These are phyloP conservation scores for Heimioporus retisporus DNA, from an alignment of 1,284 basidiomycete species.

Conservation along the genomic window DNA sequence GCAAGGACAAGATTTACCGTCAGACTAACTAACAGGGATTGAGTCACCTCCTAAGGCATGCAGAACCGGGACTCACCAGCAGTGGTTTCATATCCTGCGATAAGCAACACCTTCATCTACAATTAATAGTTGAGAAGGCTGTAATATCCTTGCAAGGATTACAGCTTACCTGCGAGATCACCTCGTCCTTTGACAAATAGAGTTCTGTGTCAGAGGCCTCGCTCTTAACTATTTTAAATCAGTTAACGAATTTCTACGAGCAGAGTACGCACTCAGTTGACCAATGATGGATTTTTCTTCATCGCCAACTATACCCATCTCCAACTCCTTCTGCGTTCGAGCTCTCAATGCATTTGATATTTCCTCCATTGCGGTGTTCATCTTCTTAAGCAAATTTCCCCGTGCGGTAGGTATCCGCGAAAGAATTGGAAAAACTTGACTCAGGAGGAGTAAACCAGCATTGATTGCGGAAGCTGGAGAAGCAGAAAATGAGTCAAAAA, in stretches of 20 bases:
- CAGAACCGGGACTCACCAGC: not conserved
- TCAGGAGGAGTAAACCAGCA: not conserved
- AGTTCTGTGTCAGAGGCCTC: not conserved
- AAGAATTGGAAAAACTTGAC: not conserved
- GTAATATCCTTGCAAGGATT: not conserved
- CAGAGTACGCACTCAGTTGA: not conserved
- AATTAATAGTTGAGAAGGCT: not conserved
- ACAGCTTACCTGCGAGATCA: not conserved
- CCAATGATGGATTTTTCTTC: not conserved
- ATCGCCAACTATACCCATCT: not conserved
- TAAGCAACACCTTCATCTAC: not conserved
- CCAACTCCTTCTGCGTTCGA: not conserved
- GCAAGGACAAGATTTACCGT: not conserved
- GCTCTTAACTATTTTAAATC: not conserved
- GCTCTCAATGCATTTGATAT: not conserved
- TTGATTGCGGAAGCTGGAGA: not conserved
- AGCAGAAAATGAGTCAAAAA: not conserved
- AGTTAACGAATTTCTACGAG: too few relatives aligned
- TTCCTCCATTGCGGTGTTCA: not conserved
- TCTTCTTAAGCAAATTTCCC: not conserved
- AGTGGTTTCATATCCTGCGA: not conserved
- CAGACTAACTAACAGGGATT: not conserved
- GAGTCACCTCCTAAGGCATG: not conserved
- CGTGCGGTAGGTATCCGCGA: not conserved
- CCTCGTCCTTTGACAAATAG: not conserved